Conservation (phyloP, 2,329 filamentous ascomycete species). For the Neoscytalidium dimidiatum region DNA sequence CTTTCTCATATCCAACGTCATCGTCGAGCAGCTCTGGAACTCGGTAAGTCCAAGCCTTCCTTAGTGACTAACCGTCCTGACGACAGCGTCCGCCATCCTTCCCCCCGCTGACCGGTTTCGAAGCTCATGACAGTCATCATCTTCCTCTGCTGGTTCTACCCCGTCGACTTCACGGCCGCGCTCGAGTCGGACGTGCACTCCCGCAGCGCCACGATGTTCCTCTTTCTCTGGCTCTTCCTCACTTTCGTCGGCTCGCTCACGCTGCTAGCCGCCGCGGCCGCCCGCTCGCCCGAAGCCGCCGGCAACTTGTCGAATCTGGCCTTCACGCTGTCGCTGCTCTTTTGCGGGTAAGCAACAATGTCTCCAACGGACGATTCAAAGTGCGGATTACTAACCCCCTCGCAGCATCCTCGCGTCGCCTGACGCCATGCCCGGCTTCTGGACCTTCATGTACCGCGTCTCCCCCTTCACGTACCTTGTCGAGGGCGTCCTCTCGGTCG, state of each 20-base stretch:
- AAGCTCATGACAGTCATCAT: constrained; percentile 54
- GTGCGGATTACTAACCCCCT: neutral
- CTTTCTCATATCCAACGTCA: constrained; percentile 70
- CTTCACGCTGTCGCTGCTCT: neutral
- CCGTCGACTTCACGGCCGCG: constrained; percentile 30
- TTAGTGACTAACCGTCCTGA: too few relatives aligned
- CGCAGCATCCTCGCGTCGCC: constrained; percentile 65
- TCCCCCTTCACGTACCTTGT: constrained; percentile 79
- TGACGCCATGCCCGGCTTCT: constrained; percentile 65
- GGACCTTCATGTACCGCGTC: constrained; percentile 76
- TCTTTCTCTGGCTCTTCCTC: neutral
- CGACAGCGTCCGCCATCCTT: too few relatives aligned
- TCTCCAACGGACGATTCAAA: too few relatives aligned
- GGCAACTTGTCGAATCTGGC: neutral
- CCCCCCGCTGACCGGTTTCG: too few relatives aligned
- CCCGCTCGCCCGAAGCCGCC: neutral
- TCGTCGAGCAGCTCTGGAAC: constrained; percentile 71
- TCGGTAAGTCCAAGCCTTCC: constrained; percentile 48
- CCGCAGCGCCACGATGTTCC: neutral
- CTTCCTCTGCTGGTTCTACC: constrained; percentile 69
- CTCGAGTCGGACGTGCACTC: neutral
- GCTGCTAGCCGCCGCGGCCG: neutral
- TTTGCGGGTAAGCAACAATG: neutral
- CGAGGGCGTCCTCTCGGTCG: constrained; percentile 67
- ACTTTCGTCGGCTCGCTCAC: neutral